Percentiles rank a stretch among this genome's conserved stretches.
Conservation (phyloP, 768 basidiomycete genomes). For the Megacollybia marginata region DNA sequence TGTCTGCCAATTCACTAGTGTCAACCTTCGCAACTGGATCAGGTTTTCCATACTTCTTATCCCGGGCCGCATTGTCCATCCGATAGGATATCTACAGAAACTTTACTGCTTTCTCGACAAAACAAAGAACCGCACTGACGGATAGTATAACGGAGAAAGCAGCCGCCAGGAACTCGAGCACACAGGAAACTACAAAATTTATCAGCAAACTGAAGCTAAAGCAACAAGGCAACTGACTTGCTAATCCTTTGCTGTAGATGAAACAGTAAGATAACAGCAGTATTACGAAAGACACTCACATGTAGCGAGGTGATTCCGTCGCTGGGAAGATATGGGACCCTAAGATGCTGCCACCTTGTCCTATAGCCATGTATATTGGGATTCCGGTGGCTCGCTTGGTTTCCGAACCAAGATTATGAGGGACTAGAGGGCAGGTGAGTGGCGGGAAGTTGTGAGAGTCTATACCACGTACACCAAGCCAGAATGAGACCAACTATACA, state of each 20-base stretch:
- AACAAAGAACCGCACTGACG: constrained; percentile 21
- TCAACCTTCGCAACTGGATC: constrained; percentile 43
- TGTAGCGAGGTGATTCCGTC: constrained; percentile 56
- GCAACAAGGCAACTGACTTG: constrained; percentile 25
- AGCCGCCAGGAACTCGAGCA: constrained; percentile 49
- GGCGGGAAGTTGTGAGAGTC: not conserved
- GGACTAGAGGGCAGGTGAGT: constrained; percentile 28
- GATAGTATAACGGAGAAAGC: constrained; percentile 43
- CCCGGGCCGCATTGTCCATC: constrained; percentile 49
- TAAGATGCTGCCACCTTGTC: constrained; percentile 70
- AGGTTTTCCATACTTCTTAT: constrained; percentile 45
- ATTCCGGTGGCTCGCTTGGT: constrained; percentile 72
- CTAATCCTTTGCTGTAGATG: constrained; percentile 47
- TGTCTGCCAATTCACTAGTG: constrained; percentile 58
- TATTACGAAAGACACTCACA: constrained; percentile 31
- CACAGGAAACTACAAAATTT: constrained; percentile 32
- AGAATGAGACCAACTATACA: not conserved
- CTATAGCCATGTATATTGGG: constrained; percentile 74
- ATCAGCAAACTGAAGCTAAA: not conserved
- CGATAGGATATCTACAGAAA: constrained; percentile 54
- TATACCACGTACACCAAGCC: not conserved
- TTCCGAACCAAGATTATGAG: constrained; percentile 74
- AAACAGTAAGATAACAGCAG: not conserved
- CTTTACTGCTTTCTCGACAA: not conserved
- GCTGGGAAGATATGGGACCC: constrained; percentile 69